Base-by-base conservation (phyloP, 768 basidiomycete species). In the Favolaschia claudopus region DNA sequence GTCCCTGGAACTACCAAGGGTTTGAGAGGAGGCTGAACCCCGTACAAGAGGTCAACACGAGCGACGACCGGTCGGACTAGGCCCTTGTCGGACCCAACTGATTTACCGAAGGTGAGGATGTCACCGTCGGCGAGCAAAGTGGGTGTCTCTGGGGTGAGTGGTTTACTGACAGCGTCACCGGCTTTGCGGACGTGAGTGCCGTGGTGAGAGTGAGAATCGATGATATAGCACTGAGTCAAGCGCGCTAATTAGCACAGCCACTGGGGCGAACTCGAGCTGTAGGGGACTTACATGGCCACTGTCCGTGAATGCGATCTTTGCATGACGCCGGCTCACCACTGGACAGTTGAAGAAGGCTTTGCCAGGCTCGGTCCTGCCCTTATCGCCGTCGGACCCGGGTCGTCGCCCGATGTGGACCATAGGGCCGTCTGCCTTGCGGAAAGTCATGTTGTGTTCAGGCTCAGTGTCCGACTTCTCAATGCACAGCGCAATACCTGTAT, bases 301-400 rank as follows among this genome's bases (percentile, higher is more conserved):
- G 66, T 90, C 87, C 5, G 87, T 79, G 71, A 92, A 88, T 20
- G 82, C 80, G 58, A 93, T 86, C 79, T 86, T 90, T 55, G 91
- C 91, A 76, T 93, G 91, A 67, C 77, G 84, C 24, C 91, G 83
- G 70, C 89, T 91, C 62, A 93, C 88, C 42, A 93, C 91, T 28
- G 89, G 87, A 68, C 91, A 92, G 45, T 85, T 75, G 63, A 92
- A 92, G 72, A 86, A 82, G 15, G 85, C 89, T 55, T 79, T 80
- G 52, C 80, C 79, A 45, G 70, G 70, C 24, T 80, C 78, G 46
- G 72, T 72, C 55, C 76, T 78, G 43, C 72, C 68, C 44, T 73
- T 69, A 72, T 77, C 72, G 60, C 74, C 65, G 63, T 84, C 79
- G 54, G 77, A 78, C 19, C 81, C 79, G 10, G 90, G 85, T 57